These are phyloP conservation scores for Conringia planisiliqua DNA, from an alignment of 345 rosid genomes.

Conservation along the genomic window DNA sequence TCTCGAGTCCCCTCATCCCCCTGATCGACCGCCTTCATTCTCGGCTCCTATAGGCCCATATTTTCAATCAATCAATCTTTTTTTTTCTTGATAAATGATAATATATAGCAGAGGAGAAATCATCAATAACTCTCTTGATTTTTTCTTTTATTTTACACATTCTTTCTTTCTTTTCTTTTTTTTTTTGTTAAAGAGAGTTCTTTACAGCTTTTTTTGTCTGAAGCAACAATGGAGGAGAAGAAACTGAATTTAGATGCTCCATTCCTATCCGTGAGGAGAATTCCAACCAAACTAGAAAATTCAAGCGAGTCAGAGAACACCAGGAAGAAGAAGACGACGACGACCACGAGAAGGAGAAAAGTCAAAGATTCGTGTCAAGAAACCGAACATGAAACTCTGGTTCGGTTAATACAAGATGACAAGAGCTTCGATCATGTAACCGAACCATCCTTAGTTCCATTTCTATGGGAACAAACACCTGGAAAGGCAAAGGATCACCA, in stretches of 20 bases:
- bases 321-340: conserved; percentile 4
- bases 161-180: too few species aligned
- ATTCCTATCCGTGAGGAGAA: conserved; percentile 70
- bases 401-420: conserved; percentile 32
- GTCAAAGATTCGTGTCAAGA: conserved; percentile 11
- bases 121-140: neutral
- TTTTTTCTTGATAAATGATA: neutral
- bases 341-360: neutral
- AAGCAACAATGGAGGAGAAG: conserved; percentile 56
- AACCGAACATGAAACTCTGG: conserved; percentile 22
- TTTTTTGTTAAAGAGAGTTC: neutral
- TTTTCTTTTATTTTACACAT: too few species aligned
- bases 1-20: neutral
- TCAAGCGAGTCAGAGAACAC: conserved; percentile 13
- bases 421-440: conserved; percentile 58
- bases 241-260: conserved; percentile 70
- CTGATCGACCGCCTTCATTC: neutral
- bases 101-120: conserved; percentile 1
- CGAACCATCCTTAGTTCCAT: conserved; percentile 79
- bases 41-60: neutral
- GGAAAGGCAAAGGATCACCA: conserved; percentile 50
- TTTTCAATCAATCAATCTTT: neutral
- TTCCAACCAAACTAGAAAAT: conserved; percentile 1
- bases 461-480: conserved; percentile 74
- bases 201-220: neutral